Percentiles rank a stretch among this genome's conserved stretches.
These are phyloP conservation scores for Nicotiana obtusifolia DNA, from an alignment of 257 asterid species.

Conservation along the genomic window DNA sequence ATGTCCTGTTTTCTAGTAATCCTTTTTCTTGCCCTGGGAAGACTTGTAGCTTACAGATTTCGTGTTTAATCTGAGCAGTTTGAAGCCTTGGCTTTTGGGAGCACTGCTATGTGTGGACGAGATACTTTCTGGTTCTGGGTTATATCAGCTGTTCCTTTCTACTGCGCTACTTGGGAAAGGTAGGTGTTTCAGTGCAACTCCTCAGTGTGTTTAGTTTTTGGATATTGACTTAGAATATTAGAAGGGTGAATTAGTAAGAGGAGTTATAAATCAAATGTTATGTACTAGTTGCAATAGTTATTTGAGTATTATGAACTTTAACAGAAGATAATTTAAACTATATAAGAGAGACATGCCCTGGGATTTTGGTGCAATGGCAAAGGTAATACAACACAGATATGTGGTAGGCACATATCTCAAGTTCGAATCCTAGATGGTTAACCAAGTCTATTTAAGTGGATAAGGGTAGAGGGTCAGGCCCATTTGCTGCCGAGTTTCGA, in stretches of 20 bases:
- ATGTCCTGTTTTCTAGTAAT: slow-evolving; percentile 29
- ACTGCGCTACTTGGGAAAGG: slow-evolving; percentile 90
- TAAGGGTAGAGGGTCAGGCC: neutral
- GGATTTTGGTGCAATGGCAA: neutral
- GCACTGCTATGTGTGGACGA: slow-evolving; percentile 84
- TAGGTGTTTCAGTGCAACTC: slow-evolving; percentile 23
- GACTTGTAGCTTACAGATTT: slow-evolving; percentile 11
- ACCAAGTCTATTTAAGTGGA: neutral
- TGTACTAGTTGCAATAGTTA: neutral
- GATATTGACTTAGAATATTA: neutral
- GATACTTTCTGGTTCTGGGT: slow-evolving; percentile 83
- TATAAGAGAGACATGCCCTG: neutral
- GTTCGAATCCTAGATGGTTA: neutral
- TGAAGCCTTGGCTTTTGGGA: slow-evolving; percentile 85
- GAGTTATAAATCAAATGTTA: neutral
- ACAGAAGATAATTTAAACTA: neutral
- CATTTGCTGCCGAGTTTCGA: neutral
- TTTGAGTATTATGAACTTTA: neutral
- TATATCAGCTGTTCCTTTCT: slow-evolving; percentile 81
- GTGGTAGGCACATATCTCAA: neutral
- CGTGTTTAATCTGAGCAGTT: slow-evolving; percentile 36
- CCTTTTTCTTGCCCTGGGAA: slow-evolving; percentile 14
- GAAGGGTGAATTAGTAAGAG: neutral
- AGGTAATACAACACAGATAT: neutral
- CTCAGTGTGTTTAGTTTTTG: neutral